Base-by-base conservation (phyloP, 805 yeast species). In the Yamadazyma sp. region DNA sequence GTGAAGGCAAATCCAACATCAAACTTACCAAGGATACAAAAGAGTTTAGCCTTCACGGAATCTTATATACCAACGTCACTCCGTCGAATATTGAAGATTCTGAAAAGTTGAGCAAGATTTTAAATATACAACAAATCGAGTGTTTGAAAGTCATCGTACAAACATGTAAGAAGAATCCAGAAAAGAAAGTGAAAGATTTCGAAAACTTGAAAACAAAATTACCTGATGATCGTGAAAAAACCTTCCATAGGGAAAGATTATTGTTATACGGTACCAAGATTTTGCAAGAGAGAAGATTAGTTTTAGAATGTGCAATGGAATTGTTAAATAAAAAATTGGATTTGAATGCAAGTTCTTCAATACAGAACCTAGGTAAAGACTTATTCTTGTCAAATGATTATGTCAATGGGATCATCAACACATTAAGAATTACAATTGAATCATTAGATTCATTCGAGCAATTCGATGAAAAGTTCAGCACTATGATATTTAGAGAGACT, bases 231-330 rank as follows among this genome's bases (percentile, higher is more conserved):
- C 47, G 62, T 27, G 60, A 57, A 36, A 59, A 44, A 24, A 34
- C 39, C 17, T 45, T 50, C 31, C 58, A 60, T 31, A 44, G 49
- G 7, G 60, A 62, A 27, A 48, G 65, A 23, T 39, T 62, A 12
- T 33, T 52, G 11, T 42, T 66, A n/a, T 64, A 69, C 47, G 57
- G 62, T 7, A 51, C 60, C 14, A 54, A 52, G n/a, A 58, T 74
- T 1, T 54, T 77, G 37, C 56, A 66, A 37, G 86, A 81, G 48
- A 69, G 82, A 49, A 59, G 78, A 40, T 52, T 64, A 1, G 56
- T 76, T 0, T 48, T 78, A n/a, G 62, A 66, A 26, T 53, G 74
- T 3, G 60, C 69, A 1, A 49, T 63, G 25, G 64, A 58, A 47
- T 73, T 80, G 43, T 70, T 75, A n/a, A 75, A 33, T 29, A 66